phyloP scores from a whole-genome alignment of 139 green algal species.

The Zygnema cylindricum region DNA sequence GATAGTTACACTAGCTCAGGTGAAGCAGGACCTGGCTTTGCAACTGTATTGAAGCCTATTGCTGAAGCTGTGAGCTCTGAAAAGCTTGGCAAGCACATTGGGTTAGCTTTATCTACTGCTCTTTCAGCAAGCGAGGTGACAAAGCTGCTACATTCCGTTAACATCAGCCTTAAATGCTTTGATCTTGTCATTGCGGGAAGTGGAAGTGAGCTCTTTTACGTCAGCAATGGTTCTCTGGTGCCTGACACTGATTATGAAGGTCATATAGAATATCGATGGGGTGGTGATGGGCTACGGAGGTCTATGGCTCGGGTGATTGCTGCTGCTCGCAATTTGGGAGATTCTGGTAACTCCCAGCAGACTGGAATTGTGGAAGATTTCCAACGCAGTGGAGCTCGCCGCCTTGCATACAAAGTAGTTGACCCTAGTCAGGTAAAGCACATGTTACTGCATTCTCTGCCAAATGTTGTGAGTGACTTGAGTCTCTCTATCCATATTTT shows the following conservation, averaged over 20 bases:
- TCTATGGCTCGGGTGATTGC: constrained; percentile 44
- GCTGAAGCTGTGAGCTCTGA: neutral
- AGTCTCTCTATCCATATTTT: constrained; percentile 19
- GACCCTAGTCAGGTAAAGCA: constrained; percentile 43
- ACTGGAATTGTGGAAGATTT: constrained; percentile 22
- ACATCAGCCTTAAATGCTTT: constrained; percentile 54
- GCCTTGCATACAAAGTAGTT: constrained; percentile 23
- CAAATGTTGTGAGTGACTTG: too few relatives aligned
- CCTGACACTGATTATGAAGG: constrained; percentile 68
- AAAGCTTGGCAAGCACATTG: constrained; percentile 11
- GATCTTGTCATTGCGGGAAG: constrained; percentile 71
- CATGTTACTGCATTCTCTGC: too few relatives aligned
- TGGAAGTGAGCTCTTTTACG: constrained; percentile 67
- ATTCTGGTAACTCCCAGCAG: neutral
- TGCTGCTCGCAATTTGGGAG: neutral
- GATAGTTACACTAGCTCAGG: constrained; percentile 47
- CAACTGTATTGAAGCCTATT: constrained; percentile 14
- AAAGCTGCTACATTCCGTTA: constrained; percentile 40
- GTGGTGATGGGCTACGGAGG: constrained; percentile 56
- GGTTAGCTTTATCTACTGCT: constrained; percentile 42
- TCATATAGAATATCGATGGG: constrained; percentile 71
- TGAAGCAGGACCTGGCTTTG: neutral
- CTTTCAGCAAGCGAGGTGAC: constrained; percentile 21
- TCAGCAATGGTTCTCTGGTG: neutral
- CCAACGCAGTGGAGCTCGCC: neutral